These are phyloP conservation scores for Eleusine indica DNA, from an alignment of 176 grass and related monocot genomes.

Conservation along the genomic window DNA sequence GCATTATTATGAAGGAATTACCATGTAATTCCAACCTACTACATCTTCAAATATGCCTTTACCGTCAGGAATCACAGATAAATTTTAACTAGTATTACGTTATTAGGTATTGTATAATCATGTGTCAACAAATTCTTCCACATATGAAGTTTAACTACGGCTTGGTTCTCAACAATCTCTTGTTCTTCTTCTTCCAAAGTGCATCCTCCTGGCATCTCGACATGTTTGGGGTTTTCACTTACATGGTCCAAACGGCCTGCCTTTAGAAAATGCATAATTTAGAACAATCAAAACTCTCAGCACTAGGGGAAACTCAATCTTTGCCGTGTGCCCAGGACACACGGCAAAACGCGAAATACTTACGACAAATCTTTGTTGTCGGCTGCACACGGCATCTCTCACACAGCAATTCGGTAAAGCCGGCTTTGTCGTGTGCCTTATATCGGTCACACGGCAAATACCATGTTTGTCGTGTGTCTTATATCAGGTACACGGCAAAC, in stretches of 20 bases:
- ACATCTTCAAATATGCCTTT: not conserved
- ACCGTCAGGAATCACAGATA: not conserved
- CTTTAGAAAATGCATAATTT: not conserved
- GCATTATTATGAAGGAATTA: not conserved
- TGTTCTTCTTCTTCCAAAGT: not conserved
- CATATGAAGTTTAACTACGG: not conserved
- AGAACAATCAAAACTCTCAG: not conserved
- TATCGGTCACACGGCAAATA: too few species aligned
- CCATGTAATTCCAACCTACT: not conserved
- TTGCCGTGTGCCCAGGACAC: too few species aligned
- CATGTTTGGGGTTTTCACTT: not conserved
- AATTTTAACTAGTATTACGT: not conserved
- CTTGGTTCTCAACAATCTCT: not conserved
- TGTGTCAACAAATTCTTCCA: not conserved
- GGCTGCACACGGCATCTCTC: too few species aligned
- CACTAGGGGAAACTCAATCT: too few species aligned
- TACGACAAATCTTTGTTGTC: too few species aligned
- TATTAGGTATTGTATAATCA: not conserved
- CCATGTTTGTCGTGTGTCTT: too few species aligned
- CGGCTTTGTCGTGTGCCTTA: too few species aligned
- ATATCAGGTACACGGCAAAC: too few species aligned
- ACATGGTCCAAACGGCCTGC: not conserved
- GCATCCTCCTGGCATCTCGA: not conserved
- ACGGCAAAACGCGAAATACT: too few species aligned
- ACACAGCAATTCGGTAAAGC: too few species aligned